Evolutionary conservation across 306 rosid species (phyloP).

Genomic region (Ochetophila trinervis): DNA sequence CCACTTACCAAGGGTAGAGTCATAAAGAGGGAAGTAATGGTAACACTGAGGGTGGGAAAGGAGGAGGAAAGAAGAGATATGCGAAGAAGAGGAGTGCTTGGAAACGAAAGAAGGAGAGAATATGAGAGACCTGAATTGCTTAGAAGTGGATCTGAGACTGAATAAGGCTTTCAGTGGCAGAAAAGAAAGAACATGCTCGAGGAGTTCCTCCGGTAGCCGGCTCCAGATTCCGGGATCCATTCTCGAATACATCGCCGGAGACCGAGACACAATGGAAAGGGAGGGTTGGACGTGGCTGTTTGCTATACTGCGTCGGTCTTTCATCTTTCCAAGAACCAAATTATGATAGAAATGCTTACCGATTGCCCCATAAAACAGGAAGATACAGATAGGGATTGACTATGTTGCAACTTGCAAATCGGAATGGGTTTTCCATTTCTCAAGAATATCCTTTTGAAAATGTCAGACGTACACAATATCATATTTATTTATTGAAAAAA

Average conservation of each 20-base stretch:
- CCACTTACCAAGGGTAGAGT: conserved; percentile 54
- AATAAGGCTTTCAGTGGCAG: conserved; percentile 65
- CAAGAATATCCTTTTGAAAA: no score
- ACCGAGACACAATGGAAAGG: neutral
- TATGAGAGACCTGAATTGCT: conserved; percentile 59
- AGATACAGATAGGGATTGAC: no score
- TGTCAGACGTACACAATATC: no score
- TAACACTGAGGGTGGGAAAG: conserved; percentile 75
- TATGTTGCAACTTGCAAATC: no score
- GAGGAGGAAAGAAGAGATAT: conserved; percentile 72
- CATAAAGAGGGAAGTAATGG: conserved; percentile 61
- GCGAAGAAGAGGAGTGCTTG: conserved; percentile 49
- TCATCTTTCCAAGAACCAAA: no score
- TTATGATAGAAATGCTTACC: no score
- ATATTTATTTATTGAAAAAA: no score
- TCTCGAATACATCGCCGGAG: conserved; percentile 10
- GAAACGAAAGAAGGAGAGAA: conserved; percentile 64
- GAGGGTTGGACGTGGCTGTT: no score
- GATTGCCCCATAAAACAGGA: no score
- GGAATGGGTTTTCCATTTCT: no score
- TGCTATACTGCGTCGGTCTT: conserved; percentile 1
- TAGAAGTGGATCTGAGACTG: conserved; percentile 77
- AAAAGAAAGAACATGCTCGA: conserved; percentile 61
- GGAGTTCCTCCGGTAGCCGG: conserved; percentile 62
- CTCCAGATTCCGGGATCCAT: conserved; percentile 90